These are phyloP conservation scores for Phialophora verrucosa DNA, from an alignment of 2,329 filamentous ascomycete genomes.

Conservation along the genomic window DNA sequence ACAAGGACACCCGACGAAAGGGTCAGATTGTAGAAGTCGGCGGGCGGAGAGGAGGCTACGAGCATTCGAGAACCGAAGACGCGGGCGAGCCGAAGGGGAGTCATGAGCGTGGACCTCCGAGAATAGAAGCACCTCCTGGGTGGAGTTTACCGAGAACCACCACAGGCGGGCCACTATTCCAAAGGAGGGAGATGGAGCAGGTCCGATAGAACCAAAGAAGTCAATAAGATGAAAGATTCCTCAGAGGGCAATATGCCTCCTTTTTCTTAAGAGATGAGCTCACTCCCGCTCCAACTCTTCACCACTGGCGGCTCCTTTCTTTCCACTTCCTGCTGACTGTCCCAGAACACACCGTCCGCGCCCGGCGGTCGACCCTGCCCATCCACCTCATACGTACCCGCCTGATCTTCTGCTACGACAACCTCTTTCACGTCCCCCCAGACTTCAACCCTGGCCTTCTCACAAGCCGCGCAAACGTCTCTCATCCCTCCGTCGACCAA, in stretches of 20 bases:
- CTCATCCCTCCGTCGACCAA: constrained; percentile 75
- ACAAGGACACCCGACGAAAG: background rate
- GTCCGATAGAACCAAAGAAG: constrained; percentile 21
- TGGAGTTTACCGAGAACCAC: constrained; percentile 10
- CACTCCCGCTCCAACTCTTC: constrained; percentile 50
- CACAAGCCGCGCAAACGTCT: constrained; percentile 75
- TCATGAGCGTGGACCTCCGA: background rate
- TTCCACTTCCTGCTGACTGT: constrained; percentile 47
- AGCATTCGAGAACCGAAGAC: background rate
- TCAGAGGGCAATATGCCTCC: background rate
- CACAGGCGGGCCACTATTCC: constrained; percentile 16
- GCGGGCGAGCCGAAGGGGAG: background rate
- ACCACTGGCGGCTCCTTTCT: constrained; percentile 58
- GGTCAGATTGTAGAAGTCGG: background rate
- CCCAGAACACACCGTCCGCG: constrained; percentile 48
- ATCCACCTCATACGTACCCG: constrained; percentile 29
- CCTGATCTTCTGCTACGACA: constrained; percentile 17
- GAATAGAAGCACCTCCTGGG: constrained; percentile 4
- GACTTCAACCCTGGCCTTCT: constrained; percentile 70
- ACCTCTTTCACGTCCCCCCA: constrained; percentile 56
- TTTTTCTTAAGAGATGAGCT: constrained; percentile 17
- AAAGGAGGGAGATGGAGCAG: constrained; percentile 35
- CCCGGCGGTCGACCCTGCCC: constrained; percentile 39
- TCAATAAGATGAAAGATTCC: background rate
- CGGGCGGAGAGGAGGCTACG: background rate